Conservation (phyloP, 176 grass and related monocot species). For the Saccharum officinarum region DNA sequence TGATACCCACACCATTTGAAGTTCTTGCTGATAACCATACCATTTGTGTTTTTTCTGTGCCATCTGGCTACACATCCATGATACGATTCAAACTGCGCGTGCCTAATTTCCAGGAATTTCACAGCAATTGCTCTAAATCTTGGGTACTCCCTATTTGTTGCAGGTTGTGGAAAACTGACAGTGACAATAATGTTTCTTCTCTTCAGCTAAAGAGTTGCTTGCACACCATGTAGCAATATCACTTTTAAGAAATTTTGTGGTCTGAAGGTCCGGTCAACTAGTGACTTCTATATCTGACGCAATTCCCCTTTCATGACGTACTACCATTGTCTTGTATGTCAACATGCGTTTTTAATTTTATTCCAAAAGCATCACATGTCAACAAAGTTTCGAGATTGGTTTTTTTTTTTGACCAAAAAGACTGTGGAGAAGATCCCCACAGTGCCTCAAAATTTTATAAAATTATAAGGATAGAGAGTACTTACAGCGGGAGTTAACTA, state of each 20-base stretch:
- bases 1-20: too few relatives aligned
- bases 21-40: not conserved
- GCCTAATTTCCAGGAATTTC: not conserved
- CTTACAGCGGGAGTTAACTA: too few relatives aligned
- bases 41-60: not conserved
- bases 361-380: not conserved
- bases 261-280: not conserved
- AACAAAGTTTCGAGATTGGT: not conserved
- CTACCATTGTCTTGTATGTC: not conserved
- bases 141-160: not conserved
- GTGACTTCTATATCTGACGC: not conserved
- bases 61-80: not conserved
- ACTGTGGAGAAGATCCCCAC: too few relatives aligned
- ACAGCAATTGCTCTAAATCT: not conserved
- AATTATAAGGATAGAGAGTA: too few relatives aligned
- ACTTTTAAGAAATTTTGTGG: not conserved
- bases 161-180: not conserved
- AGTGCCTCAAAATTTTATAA: too few relatives aligned
- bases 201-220: not conserved
- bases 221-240: constrained; percentile 26
- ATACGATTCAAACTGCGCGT: not conserved
- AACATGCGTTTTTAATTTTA: not conserved
- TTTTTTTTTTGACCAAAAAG: too few relatives aligned
- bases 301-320: not conserved
- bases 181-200: not conserved